These are phyloP conservation scores for Hyphodiscus sp. DNA, from an alignment of 2,329 filamentous ascomycete species.

Conservation along the genomic window DNA sequence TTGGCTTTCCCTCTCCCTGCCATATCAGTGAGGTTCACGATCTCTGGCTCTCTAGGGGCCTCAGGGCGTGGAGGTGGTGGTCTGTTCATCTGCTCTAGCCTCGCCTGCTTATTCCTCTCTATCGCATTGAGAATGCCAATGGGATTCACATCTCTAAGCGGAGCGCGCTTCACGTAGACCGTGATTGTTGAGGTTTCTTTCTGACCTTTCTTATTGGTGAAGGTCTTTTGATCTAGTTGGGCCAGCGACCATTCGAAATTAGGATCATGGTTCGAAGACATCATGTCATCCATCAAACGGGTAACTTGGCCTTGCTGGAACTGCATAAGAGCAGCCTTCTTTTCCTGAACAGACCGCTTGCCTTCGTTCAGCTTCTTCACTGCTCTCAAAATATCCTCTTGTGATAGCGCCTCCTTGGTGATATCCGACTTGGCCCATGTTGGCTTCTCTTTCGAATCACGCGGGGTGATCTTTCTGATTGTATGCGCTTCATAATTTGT, in stretches of 20 bases:
- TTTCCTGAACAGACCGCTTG: constrained; percentile 20
- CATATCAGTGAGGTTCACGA: background rate
- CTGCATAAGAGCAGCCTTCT: constrained; percentile 21
- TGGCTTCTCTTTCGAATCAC: constrained; percentile 15
- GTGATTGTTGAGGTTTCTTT: constrained; percentile 25
- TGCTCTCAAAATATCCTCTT: constrained; percentile 23
- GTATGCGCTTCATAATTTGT: constrained; percentile 22
- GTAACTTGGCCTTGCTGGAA: constrained; percentile 26
- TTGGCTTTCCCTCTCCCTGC: background rate
- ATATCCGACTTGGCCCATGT: constrained; percentile 26
- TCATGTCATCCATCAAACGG: constrained; percentile 23
- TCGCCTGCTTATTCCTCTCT: constrained; percentile 16
- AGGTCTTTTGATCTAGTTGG: constrained; percentile 20
- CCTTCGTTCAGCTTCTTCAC: constrained; percentile 24
- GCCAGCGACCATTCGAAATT: constrained; percentile 27
- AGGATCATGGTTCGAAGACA: constrained; percentile 15
- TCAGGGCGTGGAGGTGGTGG: constrained; percentile 4
- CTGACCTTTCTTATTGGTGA: constrained; percentile 4
- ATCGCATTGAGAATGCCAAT: constrained; percentile 15
- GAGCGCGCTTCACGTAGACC: constrained; percentile 22
- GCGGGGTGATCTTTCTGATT: constrained; percentile 19
- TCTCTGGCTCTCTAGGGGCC: constrained; percentile 2
- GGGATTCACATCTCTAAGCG: constrained; percentile 13
- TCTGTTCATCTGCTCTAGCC: constrained; percentile 5
- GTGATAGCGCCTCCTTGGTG: constrained; percentile 20